Percentiles rank a stretch among this genome's conserved stretches.
These are phyloP conservation scores for Nicotiana knightiana DNA, from an alignment of 257 asterid genomes.

Conservation along the genomic window DNA sequence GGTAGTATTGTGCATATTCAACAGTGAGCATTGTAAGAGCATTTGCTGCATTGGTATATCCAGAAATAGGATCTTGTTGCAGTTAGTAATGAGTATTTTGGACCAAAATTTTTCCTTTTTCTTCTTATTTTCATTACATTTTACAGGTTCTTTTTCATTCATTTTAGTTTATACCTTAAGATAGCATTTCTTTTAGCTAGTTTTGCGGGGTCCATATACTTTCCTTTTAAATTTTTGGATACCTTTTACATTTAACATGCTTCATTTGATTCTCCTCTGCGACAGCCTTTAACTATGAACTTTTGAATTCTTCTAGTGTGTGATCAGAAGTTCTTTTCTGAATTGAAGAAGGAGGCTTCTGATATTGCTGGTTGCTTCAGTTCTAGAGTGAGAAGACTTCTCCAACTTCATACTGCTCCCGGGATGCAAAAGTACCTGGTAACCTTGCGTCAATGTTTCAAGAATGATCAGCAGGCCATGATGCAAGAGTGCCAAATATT, in stretches of 20 bases:
- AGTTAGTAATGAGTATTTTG: neutral
- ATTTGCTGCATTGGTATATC: neutral
- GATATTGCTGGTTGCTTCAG: constrained; percentile 75
- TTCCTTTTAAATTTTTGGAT: neutral
- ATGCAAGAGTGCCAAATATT: constrained; percentile 58
- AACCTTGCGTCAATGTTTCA: constrained; percentile 47
- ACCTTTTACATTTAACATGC: neutral
- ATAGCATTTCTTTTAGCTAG: neutral
- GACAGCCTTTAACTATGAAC: neutral
- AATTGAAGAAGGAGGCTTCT: constrained; percentile 76
- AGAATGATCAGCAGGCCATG: constrained; percentile 44
- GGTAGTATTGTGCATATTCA: neutral
- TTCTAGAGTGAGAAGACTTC: constrained; percentile 70
- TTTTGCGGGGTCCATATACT: neutral
- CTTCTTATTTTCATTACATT: neutral
- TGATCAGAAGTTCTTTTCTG: constrained; percentile 73
- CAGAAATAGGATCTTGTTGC: neutral
- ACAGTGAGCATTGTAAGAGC: neutral
- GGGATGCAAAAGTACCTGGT: constrained; percentile 47
- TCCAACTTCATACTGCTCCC: constrained; percentile 51
- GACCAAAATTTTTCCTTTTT: neutral
- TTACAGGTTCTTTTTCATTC: neutral
- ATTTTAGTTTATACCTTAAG: neutral
- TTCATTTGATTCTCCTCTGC: neutral
- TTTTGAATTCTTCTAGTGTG: constrained; percentile 45